A percentile compares a stretch with the other conserved stretches of the same genome.
phyloP scores from a whole-genome alignment of 2,329 filamentous ascomycete species.

The Talaromyces pinophilus region DNA sequence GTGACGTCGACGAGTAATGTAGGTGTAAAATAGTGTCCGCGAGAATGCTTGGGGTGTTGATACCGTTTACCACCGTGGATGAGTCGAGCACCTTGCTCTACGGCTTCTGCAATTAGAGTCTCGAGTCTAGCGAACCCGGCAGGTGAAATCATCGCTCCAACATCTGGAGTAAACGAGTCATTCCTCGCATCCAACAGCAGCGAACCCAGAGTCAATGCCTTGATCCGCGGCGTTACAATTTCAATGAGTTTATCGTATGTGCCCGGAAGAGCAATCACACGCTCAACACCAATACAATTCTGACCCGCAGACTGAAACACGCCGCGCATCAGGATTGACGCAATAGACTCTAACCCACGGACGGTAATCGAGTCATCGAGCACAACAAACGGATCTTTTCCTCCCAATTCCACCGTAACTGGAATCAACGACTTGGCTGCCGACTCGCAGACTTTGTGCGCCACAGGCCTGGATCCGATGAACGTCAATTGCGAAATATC shows the following conservation, averaged over 20 bases:
- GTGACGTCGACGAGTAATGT: conserved; percentile 92
- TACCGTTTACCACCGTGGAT: conserved; percentile 75
- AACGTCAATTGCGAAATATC: conserved; percentile 89
- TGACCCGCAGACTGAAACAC: conserved; percentile 95
- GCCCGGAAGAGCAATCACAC: conserved; percentile 77
- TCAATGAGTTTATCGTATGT: conserved; percentile 73
- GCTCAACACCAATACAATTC: conserved; percentile 97
- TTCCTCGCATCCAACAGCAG: conserved; percentile 54
- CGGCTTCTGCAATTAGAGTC: conserved; percentile 72
- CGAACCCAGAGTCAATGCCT: conserved; percentile 73
- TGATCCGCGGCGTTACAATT: conserved; percentile 72
- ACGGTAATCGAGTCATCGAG: conserved; percentile 70
- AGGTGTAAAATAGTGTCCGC: conserved; percentile 88
- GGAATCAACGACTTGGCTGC: conserved; percentile 86
- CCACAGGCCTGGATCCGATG: conserved; percentile 85
- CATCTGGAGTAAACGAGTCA: conserved; percentile 55
- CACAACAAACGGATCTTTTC: conserved; percentile 89
- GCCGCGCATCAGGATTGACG: conserved; percentile 82
- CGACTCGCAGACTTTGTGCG: conserved; percentile 81
- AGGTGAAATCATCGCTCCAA: conserved; percentile 87
- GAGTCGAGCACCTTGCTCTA: conserved; percentile 74
- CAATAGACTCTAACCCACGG: conserved; percentile 66
- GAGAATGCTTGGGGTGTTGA: conserved; percentile 69
- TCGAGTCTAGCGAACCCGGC: conserved; percentile 76
- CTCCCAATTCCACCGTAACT: conserved; percentile 86